These are phyloP conservation scores for Citrus hindsii DNA, from an alignment of 345 rosid genomes.

Conservation along the genomic window DNA sequence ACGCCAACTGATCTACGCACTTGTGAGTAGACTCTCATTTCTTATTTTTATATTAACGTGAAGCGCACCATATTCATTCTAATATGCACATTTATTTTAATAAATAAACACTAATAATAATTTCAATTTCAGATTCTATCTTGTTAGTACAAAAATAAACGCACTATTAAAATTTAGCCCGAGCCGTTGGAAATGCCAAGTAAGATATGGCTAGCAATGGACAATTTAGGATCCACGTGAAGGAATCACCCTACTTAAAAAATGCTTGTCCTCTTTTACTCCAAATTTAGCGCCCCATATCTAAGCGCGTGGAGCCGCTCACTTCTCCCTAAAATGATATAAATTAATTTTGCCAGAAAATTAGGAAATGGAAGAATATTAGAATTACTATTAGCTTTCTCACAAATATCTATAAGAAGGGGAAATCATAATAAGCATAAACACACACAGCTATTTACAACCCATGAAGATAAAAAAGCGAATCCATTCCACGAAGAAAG, in stretches of 20 bases:
- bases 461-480: conserved; percentile 15
- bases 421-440: neutral
- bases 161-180: neutral
- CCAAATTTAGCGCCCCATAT: conserved; percentile 19
- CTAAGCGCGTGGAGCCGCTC: conserved; percentile 10
- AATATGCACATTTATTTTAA: too few species aligned
- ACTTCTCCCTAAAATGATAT: conserved; percentile 14
- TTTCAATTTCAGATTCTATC: too few species aligned
- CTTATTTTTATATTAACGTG: too few species aligned
- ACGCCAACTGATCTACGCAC: rapidly evolving
- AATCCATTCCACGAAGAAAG: conserved; percentile 19
- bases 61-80: too few species aligned
- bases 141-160: too few species aligned
- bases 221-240: conserved; percentile 22
- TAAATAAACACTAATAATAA: too few species aligned
- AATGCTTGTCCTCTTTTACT: conserved; percentile 11
- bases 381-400: neutral
- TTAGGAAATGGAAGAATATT: neutral
- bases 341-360: neutral
- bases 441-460: neutral
- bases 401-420: neutral
- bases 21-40: too few species aligned
- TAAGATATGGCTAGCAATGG: conserved; percentile 10
- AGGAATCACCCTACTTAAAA: neutral
- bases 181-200: conserved; percentile 1